Percentiles rank a stretch among this genome's conserved stretches.
Conservation (phyloP, 768 basidiomycete genomes). For the Collybia sordida region DNA sequence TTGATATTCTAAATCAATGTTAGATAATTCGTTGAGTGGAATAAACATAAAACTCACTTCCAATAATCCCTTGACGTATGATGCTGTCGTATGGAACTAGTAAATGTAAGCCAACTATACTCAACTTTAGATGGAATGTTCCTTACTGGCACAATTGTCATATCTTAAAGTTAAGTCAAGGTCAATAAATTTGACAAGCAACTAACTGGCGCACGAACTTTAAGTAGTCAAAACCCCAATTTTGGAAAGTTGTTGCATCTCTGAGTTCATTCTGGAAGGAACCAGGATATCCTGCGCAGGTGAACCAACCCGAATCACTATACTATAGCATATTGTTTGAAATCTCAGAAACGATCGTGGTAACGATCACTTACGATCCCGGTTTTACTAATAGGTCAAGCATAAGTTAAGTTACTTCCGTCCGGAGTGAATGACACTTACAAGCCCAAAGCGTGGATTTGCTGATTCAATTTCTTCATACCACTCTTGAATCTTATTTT, state of each 20-base stretch:
- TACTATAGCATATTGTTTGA: conserved; percentile 31
- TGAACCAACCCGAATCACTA: conserved; percentile 66
- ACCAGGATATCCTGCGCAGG: conserved; percentile 64
- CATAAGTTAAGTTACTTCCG: background rate
- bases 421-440: conserved; percentile 18
- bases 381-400: conserved; percentile 29
- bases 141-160: conserved; percentile 55
- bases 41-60: conserved; percentile 35
- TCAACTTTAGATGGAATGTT: background rate
- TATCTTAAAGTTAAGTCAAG: conserved; percentile 36
- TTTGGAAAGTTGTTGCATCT: conserved; percentile 54
- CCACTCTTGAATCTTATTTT: conserved; percentile 51
- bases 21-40: no score
- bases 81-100: conserved; percentile 59
- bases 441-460: conserved; percentile 62
- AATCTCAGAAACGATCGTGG: background rate
- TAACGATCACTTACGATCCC: conserved; percentile 34
- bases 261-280: conserved; percentile 59
- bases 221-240: conserved; percentile 69
- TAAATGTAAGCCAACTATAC: background rate
- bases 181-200: no score
- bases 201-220: conserved; percentile 40
- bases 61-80: conserved; percentile 53
- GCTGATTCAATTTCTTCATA: conserved; percentile 53
- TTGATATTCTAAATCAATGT: conserved; percentile 32